Evolutionary conservation across 306 rosid species (phyloP), one percentile per base, ranked within the genome.

Genomic region (Cyamopsis tetragonoloba): DNA sequence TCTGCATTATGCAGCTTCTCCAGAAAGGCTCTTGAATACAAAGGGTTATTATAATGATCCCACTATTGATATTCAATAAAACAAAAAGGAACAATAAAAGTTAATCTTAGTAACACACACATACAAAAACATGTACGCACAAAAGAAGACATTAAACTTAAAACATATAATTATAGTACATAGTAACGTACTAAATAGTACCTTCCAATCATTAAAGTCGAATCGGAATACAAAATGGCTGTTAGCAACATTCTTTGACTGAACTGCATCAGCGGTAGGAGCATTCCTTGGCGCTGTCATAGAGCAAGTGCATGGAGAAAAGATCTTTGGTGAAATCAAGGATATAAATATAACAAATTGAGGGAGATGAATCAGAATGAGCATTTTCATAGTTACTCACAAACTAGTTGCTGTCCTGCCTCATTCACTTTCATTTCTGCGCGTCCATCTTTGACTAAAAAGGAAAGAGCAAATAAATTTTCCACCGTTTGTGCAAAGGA

Each of bases 151-250:
- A 68, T 22, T 22, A 7, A 75, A 14, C 12, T 50, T 14, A 4
- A 46, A 14, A 27, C 11, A 41, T 7, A 17, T 13, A 67, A 22
- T 34, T 32, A 10, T 37, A 7, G 28, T 14, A 18, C 0, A 14
- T 17, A 59, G 39, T 20, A 62, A 47, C 22, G 2, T 62, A 6
- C 3, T 2, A 41, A 24, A 27, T 8, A 10, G 14, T 73, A 83
- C 87, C 87, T 83, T 80, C 87, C 87, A 79, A 53, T 83, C 87
- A 14, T 30, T 64, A 30, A 42, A 83, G 68, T 83, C 87, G 58
- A 76, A 73, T 69, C 87, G 73, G 76, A 83, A 83, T 18, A 83
- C 66, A 61, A 83, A 76, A 55, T 83, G 87, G 32, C 53, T 79
- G 66, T 37, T 31, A 76, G 82, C 26, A 70, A 80, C 84, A 35